Base-by-base conservation (phyloP, 257 asterid genomes). In the Osmanthus fragrans region DNA sequence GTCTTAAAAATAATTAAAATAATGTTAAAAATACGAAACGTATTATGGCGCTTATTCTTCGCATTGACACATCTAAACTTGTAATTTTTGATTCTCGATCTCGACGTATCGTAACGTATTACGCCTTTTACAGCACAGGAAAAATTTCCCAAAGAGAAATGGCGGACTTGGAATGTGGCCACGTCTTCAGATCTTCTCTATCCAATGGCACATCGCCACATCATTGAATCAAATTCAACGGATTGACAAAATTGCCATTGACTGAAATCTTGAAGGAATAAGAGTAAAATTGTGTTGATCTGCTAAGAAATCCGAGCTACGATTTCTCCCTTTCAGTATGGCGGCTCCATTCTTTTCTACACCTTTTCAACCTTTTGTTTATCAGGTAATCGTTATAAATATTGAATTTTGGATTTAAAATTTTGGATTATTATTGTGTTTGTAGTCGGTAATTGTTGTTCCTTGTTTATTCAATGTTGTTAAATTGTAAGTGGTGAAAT, bases 261-360 rank as follows among this genome's bases (percentile, higher is more conserved):
- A 29, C 45, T 30, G 63, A 36, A 36, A 36, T 36, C 34, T 39
- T 39, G 23, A n/a, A n/a, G n/a, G n/a, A n/a, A n/a, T n/a, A n/a
- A n/a, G n/a, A n/a, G n/a, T n/a, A n/a, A n/a, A n/a, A n/a, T n/a
- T n/a, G n/a, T n/a, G n/a, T n/a, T n/a, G 88, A 88, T 85, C 88
- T 76, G 87, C 89, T 25, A 60, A 76, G 72, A 30, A 7, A 76
- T 80, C 78, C 29, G 79, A 76, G 86, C 87, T 82, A 78, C 75
- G 83, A 82, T 80, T 74, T 66, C 67, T 71, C 3, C 13, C 36
- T 27, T 51, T 23, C 65, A 34, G 63, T 80, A 96, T 96, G 99
- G 99, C 99, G 15, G 98, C 99, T 42, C 99, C 99, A 3, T 96
- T 90, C 85, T 90, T 89, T 77, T 93, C 99, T 39, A 93, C 99